Conservation (phyloP, 495 filamentous ascomycete species). For the Pyrenopolyporus hunteri region DNA sequence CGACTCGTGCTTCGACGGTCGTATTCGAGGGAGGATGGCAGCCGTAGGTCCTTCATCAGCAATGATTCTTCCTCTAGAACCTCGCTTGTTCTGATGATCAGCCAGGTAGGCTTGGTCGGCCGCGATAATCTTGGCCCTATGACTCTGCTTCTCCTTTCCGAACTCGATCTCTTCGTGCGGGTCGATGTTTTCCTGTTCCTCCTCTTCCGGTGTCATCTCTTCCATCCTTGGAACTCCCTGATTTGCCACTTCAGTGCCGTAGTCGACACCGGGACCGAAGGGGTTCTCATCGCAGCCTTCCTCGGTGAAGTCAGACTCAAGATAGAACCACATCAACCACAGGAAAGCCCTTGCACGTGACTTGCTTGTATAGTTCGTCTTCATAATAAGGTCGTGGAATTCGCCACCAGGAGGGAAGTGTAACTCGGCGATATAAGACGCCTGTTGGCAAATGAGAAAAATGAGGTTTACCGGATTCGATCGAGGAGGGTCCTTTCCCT, state of each 20-base stretch:
- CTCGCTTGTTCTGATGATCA: slow-evolving; percentile 57
- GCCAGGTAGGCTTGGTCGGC: slow-evolving; percentile 57
- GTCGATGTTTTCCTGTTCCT: slow-evolving; percentile 87
- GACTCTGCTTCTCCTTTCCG: slow-evolving; percentile 81
- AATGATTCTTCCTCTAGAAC: slow-evolving; percentile 39
- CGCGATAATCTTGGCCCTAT: slow-evolving; percentile 75
- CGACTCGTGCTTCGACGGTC: slow-evolving; percentile 62
- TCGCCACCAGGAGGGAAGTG: slow-evolving; percentile 87
- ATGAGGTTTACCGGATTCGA: slow-evolving; percentile 98
- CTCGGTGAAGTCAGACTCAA: slow-evolving; percentile 91
- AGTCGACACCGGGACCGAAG: slow-evolving; percentile 77
- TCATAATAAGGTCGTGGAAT: slow-evolving; percentile 97
- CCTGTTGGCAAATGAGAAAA: slow-evolving; percentile 91
- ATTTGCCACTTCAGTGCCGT: slow-evolving; percentile 67
- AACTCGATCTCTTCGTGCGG: slow-evolving; percentile 83
- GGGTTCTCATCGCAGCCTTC: slow-evolving; percentile 87
- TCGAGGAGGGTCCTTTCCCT: slow-evolving; percentile 67
- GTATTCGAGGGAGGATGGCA: slow-evolving; percentile 56
- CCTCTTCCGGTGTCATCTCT: slow-evolving; percentile 76
- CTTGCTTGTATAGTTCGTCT: slow-evolving; percentile 77
- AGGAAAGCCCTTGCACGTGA: slow-evolving; percentile 89
- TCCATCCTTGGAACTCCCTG: slow-evolving; percentile 82
- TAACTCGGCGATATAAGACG: slow-evolving; percentile 86
- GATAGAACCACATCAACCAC: slow-evolving; percentile 99
- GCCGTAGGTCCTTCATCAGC: slow-evolving; percentile 67